Evolutionary conservation across 495 filamentous ascomycete species (phyloP).

Genomic region (Poronia punctata): DNA sequence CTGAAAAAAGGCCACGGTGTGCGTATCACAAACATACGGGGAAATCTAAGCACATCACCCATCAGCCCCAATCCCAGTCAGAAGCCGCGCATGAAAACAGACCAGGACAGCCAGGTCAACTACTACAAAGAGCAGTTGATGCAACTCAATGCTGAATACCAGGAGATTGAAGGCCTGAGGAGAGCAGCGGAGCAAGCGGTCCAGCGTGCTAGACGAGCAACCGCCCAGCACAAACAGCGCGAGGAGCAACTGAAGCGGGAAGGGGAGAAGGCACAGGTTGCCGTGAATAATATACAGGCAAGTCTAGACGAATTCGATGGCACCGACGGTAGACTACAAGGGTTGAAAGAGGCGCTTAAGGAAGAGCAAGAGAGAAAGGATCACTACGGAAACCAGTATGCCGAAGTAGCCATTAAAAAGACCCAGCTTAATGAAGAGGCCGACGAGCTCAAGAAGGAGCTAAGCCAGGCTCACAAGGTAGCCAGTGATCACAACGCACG

Average conservation of each 20-base stretch:
- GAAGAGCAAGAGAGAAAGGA: conserved; percentile 24
- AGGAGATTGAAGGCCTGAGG: conserved; percentile 25
- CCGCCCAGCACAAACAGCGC: conserved; percentile 47
- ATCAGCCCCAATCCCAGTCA: conserved; percentile 24
- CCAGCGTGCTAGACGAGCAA: conserved; percentile 51
- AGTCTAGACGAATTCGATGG: conserved; percentile 40
- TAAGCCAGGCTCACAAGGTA: conserved; percentile 25
- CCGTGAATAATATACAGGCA: conserved; percentile 20
- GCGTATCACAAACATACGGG: conserved; percentile 49
- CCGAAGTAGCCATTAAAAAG: conserved; percentile 28
- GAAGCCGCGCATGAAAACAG: conserved; percentile 71
- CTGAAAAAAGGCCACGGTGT: conserved; percentile 54
- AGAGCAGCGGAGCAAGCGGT: conserved; percentile 46
- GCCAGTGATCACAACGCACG: conserved; percentile 40
- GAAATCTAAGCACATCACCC: conserved; percentile 26
- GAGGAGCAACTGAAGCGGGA: conserved; percentile 17
- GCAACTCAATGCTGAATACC: conserved; percentile 39
- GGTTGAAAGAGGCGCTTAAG: conserved; percentile 25
- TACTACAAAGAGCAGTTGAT: conserved; percentile 30
- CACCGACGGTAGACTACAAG: conserved; percentile 30
- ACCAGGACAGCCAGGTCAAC: conserved; percentile 39
- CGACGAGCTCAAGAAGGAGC: conserved; percentile 20
- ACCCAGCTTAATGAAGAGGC: conserved; percentile 28
- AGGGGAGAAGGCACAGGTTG: conserved; percentile 16
- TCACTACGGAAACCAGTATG: conserved; percentile 37